Percentiles rank a stretch among this genome's conserved stretches.
phyloP scores from a whole-genome alignment of 2,329 filamentous ascomycete species.

The Xylariaceae sp. region DNA sequence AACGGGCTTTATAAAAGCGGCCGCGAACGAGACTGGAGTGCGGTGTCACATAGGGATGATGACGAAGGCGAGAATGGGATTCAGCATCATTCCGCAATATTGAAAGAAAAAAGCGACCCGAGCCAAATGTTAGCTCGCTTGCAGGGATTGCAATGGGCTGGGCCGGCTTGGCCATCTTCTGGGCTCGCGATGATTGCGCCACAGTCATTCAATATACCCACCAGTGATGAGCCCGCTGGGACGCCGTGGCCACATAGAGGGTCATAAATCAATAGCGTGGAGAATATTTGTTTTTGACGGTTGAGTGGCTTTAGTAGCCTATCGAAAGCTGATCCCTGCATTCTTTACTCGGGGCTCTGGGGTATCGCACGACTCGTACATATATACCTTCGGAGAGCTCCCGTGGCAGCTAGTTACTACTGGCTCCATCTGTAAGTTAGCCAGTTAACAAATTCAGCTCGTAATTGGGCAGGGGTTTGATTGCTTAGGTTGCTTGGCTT shows the following conservation, averaged over 20 bases:
- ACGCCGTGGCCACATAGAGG: conserved; percentile 10
- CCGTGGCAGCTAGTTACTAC: too few species aligned
- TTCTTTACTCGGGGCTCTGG: background rate
- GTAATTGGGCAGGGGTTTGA: too few species aligned
- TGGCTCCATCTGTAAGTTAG: too few species aligned
- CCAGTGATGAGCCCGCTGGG: conserved; percentile 9
- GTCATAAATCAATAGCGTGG: conserved; percentile 12
- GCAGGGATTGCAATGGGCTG: conserved; percentile 8
- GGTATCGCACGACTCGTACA: too few species aligned
- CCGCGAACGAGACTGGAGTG: conserved; percentile 1
- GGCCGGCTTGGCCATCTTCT: background rate
- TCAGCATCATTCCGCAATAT: conserved; percentile 1
- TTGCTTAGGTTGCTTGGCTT: too few species aligned
- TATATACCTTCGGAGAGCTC: too few species aligned
- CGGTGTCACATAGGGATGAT: conserved; percentile 6
- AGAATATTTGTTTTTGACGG: background rate
- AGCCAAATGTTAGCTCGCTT: conserved; percentile 11
- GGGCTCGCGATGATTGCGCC: background rate
- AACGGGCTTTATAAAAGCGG: background rate
- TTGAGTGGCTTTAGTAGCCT: conserved; percentile 6
- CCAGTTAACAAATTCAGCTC: too few species aligned
- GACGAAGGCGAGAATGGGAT: conserved; percentile 4
- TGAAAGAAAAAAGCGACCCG: conserved; percentile 9
- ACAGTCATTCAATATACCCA: background rate
- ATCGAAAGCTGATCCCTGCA: conserved; percentile 17